Evolutionary conservation across 2,329 filamentous ascomycete species (phyloP).

Genomic region (Ambrosiella beaveri): DNA sequence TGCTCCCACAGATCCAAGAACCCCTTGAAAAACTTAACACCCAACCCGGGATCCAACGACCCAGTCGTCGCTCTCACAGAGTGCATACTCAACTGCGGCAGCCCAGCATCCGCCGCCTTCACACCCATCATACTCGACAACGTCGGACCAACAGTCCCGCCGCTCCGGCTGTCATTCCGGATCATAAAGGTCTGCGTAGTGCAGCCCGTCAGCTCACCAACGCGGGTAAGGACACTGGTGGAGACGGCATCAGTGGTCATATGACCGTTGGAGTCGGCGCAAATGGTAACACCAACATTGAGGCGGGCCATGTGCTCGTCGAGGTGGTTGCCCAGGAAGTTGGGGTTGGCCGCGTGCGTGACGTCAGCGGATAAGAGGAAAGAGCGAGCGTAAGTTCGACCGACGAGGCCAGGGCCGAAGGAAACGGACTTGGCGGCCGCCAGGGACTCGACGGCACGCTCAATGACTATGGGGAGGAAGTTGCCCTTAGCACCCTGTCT

Average conservation of each 20-base stretch:
- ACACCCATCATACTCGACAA: conserved; percentile 67
- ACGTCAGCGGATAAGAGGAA: conserved; percentile 91
- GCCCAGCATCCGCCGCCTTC: conserved; percentile 68
- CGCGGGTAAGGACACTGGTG: conserved; percentile 58
- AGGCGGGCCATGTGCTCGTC: conserved; percentile 71
- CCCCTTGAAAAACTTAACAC: conserved; percentile 73
- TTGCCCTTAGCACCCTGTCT: conserved; percentile 82
- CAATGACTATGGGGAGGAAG: conserved; percentile 65
- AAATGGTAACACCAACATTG: conserved; percentile 71
- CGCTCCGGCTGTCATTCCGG: conserved; percentile 73
- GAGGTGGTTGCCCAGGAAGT: conserved; percentile 73
- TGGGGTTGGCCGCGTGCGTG: conserved; percentile 84
- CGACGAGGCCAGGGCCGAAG: conserved; percentile 46
- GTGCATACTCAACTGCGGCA: conserved; percentile 90
- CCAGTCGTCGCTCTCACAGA: conserved; percentile 80
- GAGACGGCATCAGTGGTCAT: conserved; percentile 90
- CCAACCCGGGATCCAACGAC: conserved; percentile 67
- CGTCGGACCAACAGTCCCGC: conserved; percentile 91
- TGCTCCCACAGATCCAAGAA: conserved; percentile 76
- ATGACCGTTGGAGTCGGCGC: conserved; percentile 74
- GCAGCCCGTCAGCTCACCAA: conserved; percentile 56
- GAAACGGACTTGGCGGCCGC: conserved; percentile 26
- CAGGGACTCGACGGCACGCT: conserved; percentile 59
- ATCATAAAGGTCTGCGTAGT: conserved; percentile 85
- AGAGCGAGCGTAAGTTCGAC: conserved; percentile 74